These are phyloP conservation scores for Cubamyces sp. DNA, from an alignment of 768 basidiomycete genomes.

Conservation along the genomic window DNA sequence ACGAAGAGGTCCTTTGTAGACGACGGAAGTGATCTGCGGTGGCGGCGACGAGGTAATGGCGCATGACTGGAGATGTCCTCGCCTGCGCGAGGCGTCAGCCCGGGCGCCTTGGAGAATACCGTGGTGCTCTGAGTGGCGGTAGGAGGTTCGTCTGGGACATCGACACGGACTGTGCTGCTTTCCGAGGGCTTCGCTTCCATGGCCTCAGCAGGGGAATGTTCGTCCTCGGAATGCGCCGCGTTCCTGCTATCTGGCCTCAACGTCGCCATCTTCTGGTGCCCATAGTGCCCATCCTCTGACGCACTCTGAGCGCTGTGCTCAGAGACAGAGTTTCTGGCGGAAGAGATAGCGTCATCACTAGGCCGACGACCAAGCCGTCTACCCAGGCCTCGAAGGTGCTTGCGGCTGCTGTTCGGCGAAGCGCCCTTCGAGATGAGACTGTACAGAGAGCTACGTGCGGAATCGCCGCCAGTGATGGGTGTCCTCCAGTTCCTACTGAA, in stretches of 20 bases:
- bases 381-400: slow-evolving; percentile 43
- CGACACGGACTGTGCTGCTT: slow-evolving; percentile 1
- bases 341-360: slow-evolving; percentile 54
- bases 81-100: background rate
- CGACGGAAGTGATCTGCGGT: slow-evolving; percentile 42
- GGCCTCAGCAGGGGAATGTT: background rate
- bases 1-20: slow-evolving; percentile 23
- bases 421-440: slow-evolving; percentile 44
- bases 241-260: slow-evolving; percentile 15
- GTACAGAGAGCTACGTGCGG: slow-evolving; percentile 37
- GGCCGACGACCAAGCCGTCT: slow-evolving; percentile 40
- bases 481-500: slow-evolving; percentile 26
- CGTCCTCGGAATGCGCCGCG: slow-evolving; percentile 18
- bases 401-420: slow-evolving; percentile 50
- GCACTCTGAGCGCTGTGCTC: slow-evolving; percentile 40
- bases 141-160: background rate
- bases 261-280: slow-evolving; percentile 25
- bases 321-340: slow-evolving; percentile 49
- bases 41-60: slow-evolving; percentile 15
- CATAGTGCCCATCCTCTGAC: slow-evolving; percentile 26
- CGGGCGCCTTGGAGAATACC: slow-evolving; percentile 1
- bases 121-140: slow-evolving; percentile 23
- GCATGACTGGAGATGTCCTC: background rate
- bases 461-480: slow-evolving; percentile 27
- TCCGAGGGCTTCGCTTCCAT: slow-evolving; percentile 3